A percentile compares a stretch with the other conserved stretches of the same genome.
Conservation (phyloP, 2,329 filamentous ascomycete genomes). For the Fusarium dimerum region DNA sequence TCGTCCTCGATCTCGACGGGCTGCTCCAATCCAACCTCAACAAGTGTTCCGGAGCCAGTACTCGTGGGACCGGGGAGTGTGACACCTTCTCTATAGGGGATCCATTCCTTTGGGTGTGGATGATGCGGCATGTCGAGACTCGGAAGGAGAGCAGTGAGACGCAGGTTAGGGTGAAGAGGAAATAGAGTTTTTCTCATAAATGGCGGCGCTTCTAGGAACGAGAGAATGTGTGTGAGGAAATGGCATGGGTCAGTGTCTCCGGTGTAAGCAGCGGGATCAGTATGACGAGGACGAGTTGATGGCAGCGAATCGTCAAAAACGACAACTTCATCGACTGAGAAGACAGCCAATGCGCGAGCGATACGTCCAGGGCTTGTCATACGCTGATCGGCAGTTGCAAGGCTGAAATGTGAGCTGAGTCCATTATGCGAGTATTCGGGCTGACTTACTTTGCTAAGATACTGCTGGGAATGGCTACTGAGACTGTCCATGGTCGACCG, state of each 20-base stretch:
- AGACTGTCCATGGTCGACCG: constrained; percentile 72
- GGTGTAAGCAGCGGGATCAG: constrained; percentile 59
- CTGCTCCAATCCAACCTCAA: constrained; percentile 59
- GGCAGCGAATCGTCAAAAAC: constrained; percentile 71
- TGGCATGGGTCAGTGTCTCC: constrained; percentile 75
- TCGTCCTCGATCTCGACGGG: constrained; percentile 57
- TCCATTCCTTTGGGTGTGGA: constrained; percentile 73
- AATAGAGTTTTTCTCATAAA: constrained; percentile 78
- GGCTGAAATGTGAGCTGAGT: constrained; percentile 45
- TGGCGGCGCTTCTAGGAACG: constrained; percentile 81
- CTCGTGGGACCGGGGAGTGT: constrained; percentile 51
- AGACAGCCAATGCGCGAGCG: constrained; percentile 79
- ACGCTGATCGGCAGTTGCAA: constrained; percentile 72
- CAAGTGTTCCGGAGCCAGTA: constrained; percentile 50
- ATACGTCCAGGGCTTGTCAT: constrained; percentile 73
- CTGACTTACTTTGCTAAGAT: constrained; percentile 68
- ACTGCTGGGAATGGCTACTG: constrained; percentile 76
- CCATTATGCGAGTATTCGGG: too few relatives aligned
- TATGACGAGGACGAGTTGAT: constrained; percentile 45
- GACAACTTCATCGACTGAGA: constrained; percentile 81
- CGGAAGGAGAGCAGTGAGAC: constrained; percentile 70
- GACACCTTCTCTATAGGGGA: constrained; percentile 78
- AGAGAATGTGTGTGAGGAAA: constrained; percentile 77
- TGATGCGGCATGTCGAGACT: constrained; percentile 86
- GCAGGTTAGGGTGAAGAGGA: constrained; percentile 75